Base-by-base conservation (phyloP, 2,329 filamentous ascomycete species). In the Aspergillus aculeatus region DNA sequence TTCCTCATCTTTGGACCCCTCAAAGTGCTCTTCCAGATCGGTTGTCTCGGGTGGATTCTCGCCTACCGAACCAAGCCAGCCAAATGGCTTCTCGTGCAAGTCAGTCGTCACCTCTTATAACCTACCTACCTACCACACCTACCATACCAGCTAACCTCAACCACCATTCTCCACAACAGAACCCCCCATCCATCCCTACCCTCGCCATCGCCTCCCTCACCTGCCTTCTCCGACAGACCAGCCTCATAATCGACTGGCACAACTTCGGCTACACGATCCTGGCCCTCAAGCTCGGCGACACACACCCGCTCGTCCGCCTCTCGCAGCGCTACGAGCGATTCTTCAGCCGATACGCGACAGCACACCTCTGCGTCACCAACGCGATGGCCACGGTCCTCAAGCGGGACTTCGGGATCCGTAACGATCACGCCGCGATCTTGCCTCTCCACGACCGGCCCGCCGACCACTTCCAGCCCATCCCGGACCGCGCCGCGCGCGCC, bases 181-280 rank as follows among this genome's bases (percentile, higher is more conserved):
- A 98, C 68, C 95, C 95, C 6, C 95, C 95, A 0, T 95, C 94
- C 0, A 96, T 98, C 60, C 95, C 95, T 0, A 96, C 92, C 0
- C 84, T 99, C 23, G 85, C 89, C 54, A 81, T 97, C 41, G 89
- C 91, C 16, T 82, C 88, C 23, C 62, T 93, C 3, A 82, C 91
- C 51, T 91, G 90, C 69, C 84, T 87, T 66, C 75, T 96, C 54
- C 88, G 95, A 53, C 89, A 91, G 67, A 96, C 91, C 44, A 85
- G 86, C 58, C 83, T 99, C 4, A 83, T 98, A 62, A 90, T 98
- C 57, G 95, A 99, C 80, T 99, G 95, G 95, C 95, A 99, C 80
- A 99, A 99, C 77, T 98, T 97, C 76, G 95, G 94, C 67, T 96
- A 94, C 82, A 94, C 92, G 9, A 96, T 99, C 68, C 85, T 99